Base-by-base conservation (phyloP, 2,329 filamentous ascomycete species). In the Beauveria pseudobassiana region DNA sequence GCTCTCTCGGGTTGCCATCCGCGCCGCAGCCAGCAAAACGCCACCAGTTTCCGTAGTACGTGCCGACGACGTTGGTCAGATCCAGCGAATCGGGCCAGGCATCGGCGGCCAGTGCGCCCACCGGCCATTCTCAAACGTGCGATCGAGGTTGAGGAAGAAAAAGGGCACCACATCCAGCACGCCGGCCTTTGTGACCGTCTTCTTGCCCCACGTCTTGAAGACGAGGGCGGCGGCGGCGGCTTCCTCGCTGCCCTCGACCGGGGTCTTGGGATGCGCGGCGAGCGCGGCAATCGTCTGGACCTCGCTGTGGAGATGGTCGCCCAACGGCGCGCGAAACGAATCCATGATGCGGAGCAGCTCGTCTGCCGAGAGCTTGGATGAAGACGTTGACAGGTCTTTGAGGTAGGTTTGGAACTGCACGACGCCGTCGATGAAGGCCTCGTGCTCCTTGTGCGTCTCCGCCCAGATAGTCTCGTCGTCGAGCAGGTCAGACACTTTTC, bases 81-180 rank as follows among this genome's bases (percentile, higher is more conserved):
- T 80, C 84, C 84, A 88, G 61, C 79, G 78, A 63, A 87, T 77
- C 3, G 82, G 79, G 5, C 75, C 77, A 1, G 85, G 85, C 76
- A 88, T 87, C 0, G 85, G 84, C 50, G 86, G 86, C 85, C 85
- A 88, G 66, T 80, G 78, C 14, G 76, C 77, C 84, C 85, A 87
- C 67, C 78, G 70, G 26, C 83, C 84, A 6, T 80, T 80, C 71
- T 88, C 86, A 16, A 75, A 78, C 3, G 80, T 84, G 48, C 76
- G 72, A 69, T 88, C 86, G 24, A 87, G 72, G 68, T 88, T 88
- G 65, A 87, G 71, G 61, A 88, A 69, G 74, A 88, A 87, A 67
- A 88, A 87, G 1, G 85, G 84, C 18, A 88, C 80, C 0, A 85
- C 84, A 63, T 87, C 84, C 20, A 79, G 75, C 43, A 79, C 76